Evolutionary conservation across 2,329 filamentous ascomycete species (phyloP).

Genomic region (Penicillium decumbens): DNA sequence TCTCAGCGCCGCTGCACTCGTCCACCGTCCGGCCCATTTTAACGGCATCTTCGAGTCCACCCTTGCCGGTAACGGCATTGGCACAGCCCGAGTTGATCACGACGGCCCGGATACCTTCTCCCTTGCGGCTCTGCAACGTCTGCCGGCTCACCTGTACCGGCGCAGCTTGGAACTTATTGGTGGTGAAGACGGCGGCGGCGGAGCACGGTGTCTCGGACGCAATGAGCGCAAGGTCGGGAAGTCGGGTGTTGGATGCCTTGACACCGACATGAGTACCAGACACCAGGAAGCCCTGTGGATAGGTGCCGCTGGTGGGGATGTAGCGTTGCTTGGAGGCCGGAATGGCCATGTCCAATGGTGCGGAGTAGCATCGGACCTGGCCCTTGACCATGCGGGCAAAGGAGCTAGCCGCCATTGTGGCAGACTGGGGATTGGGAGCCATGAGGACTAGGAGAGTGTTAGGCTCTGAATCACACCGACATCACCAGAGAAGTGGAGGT

Average conservation of each 20-base stretch:
- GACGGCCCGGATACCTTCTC: slow-evolving; percentile 68
- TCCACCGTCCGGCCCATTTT: slow-evolving; percentile 79
- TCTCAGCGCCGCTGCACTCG: slow-evolving; percentile 52
- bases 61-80: slow-evolving; percentile 91
- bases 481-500: neutral
- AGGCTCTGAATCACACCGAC: slow-evolving; percentile 2
- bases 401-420: slow-evolving; percentile 30
- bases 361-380: slow-evolving; percentile 44
- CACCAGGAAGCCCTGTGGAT: slow-evolving; percentile 83
- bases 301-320: slow-evolving; percentile 76
- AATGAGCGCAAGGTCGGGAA: slow-evolving; percentile 85
- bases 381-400: slow-evolving; percentile 36
- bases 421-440: slow-evolving; percentile 26
- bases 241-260: slow-evolving; percentile 85
- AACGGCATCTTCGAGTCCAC: slow-evolving; percentile 80
- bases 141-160: slow-evolving; percentile 81
- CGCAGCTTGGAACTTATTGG: slow-evolving; percentile 96
- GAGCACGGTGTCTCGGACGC: slow-evolving; percentile 81
- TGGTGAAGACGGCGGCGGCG: slow-evolving; percentile 90
- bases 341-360: slow-evolving; percentile 50
- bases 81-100: slow-evolving; percentile 95
- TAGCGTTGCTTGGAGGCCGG: slow-evolving; percentile 85
- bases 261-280: slow-evolving; percentile 88
- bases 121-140: slow-evolving; percentile 62
- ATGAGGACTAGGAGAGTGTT: slow-evolving; percentile 11